These are phyloP conservation scores for Quercus variabilis DNA, from an alignment of 306 rosid species.

Conservation along the genomic window DNA sequence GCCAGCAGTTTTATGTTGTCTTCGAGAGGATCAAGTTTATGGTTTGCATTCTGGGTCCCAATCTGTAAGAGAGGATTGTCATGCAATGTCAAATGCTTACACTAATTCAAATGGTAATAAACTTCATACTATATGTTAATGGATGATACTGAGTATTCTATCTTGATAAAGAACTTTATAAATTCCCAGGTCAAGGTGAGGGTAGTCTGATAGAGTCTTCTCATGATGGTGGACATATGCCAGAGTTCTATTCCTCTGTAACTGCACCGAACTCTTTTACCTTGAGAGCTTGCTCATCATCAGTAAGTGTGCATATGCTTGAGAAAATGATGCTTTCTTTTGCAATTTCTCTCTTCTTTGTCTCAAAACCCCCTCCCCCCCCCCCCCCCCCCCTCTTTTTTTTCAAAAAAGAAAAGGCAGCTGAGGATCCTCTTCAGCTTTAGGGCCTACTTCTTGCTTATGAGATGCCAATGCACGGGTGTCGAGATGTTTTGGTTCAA, in stretches of 20 bases:
- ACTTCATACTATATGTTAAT: background rate
- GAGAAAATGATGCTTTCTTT: background rate
- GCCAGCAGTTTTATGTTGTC: slow-evolving; percentile 79
- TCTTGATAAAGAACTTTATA: slow-evolving; percentile 17
- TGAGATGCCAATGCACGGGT: background rate
- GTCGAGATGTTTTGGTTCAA: background rate
- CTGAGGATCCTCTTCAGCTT: background rate
- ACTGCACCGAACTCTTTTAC: slow-evolving; percentile 25
- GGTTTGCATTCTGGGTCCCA: slow-evolving; percentile 43
- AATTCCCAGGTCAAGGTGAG: slow-evolving; percentile 40
- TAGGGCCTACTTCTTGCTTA: background rate
- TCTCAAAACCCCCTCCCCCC: background rate
- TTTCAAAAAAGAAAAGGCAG: too few relatives aligned
- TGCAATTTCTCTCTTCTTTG: background rate
- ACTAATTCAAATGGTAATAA: slow-evolving; percentile 31
- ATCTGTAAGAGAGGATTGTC: slow-evolving; percentile 19
- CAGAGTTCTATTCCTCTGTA: slow-evolving; percentile 27
- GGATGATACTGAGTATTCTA: slow-evolving; percentile 7
- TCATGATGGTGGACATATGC: slow-evolving; percentile 26
- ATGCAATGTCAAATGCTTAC: slow-evolving; percentile 9
- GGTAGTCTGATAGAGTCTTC: slow-evolving; percentile 29
- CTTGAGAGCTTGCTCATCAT: slow-evolving; percentile 69
- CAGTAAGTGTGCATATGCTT: slow-evolving; percentile 48
- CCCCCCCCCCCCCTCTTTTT: too few relatives aligned
- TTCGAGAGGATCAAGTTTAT: slow-evolving; percentile 69